Conservation (phyloP, 1,284 basidiomycete species). For the Pseudozyma flocculosa region DNA sequence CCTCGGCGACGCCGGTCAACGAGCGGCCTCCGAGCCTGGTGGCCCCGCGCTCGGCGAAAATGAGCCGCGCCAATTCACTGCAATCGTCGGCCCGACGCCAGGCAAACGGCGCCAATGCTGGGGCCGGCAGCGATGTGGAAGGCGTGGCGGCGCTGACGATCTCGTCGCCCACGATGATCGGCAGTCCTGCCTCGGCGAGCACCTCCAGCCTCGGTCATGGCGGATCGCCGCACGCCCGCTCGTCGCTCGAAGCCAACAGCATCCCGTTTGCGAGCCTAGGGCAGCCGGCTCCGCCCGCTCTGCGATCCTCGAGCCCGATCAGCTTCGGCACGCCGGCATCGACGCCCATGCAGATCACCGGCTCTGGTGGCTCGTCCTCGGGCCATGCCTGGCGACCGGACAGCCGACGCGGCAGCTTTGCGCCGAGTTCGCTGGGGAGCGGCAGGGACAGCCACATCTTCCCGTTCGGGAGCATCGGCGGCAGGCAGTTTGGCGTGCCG, state of each 20-base stretch:
- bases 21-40: slow-evolving; percentile 2
- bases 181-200: slow-evolving; percentile 1
- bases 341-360: slow-evolving; percentile 20
- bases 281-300: background rate
- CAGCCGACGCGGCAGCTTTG: slow-evolving; percentile 24
- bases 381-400: slow-evolving; percentile 14
- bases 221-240: slow-evolving; percentile 1
- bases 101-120: slow-evolving; percentile 15
- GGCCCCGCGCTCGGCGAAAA: slow-evolving; percentile 5
- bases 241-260: slow-evolving; percentile 5
- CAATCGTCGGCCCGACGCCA: slow-evolving; percentile 14
- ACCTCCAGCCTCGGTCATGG: slow-evolving; percentile 5
- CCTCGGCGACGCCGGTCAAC: no score
- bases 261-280: slow-evolving; percentile 4
- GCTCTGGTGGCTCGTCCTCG: slow-evolving; percentile 2
- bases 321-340: slow-evolving; percentile 28
- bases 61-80: slow-evolving; percentile 7
- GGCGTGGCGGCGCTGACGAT: background rate
- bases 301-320: slow-evolving; percentile 6
- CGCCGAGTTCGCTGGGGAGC: slow-evolving; percentile 6
- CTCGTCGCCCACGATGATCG: slow-evolving; percentile 1
- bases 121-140: slow-evolving; percentile 6
- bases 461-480: slow-evolving; percentile 7
- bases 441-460: slow-evolving; percentile 15
- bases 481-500: slow-evolving; percentile 30